Conservation (phyloP, 495 filamentous ascomycete species). For the Astrothelium subdiscretum region DNA sequence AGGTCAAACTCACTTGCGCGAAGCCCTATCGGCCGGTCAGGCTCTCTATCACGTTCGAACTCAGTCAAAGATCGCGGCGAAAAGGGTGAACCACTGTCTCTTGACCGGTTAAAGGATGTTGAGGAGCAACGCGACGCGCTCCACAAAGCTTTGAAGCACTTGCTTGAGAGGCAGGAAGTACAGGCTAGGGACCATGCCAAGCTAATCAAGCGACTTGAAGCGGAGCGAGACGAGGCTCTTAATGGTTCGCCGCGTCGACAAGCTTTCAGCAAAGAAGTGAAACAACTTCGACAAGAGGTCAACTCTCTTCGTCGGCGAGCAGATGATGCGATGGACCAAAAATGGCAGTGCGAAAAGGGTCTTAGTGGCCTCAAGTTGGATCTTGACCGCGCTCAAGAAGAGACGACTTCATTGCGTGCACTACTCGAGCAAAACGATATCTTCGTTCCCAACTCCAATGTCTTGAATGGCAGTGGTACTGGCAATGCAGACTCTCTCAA, state of each 20-base stretch:
- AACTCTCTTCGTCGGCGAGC: slow-evolving; percentile 74
- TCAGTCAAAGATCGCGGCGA: slow-evolving; percentile 44
- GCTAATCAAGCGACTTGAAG: slow-evolving; percentile 59
- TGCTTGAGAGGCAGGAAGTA: slow-evolving; percentile 78
- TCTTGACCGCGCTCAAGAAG: slow-evolving; percentile 86
- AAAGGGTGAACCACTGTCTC: slow-evolving; percentile 26
- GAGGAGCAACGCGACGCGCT: slow-evolving; percentile 89
- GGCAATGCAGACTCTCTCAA: slow-evolving; percentile 49
- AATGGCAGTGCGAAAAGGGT: slow-evolving; percentile 93
- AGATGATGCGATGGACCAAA: slow-evolving; percentile 91
- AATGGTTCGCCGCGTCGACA: slow-evolving; percentile 55
- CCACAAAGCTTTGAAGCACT: slow-evolving; percentile 67
- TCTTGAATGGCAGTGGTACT: not conserved
- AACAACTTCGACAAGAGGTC: slow-evolving; percentile 68
- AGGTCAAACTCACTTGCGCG: slow-evolving; percentile 54
- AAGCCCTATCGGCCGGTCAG: slow-evolving; percentile 18
- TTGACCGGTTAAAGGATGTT: slow-evolving; percentile 80
- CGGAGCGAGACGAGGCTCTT: slow-evolving; percentile 65
- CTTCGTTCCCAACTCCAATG: slow-evolving; percentile 40
- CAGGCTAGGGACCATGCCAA: slow-evolving; percentile 73
- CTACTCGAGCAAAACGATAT: slow-evolving; percentile 85
- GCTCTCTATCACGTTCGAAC: slow-evolving; percentile 41
- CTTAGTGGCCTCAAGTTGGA: slow-evolving; percentile 92
- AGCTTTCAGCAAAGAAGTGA: slow-evolving; percentile 74
- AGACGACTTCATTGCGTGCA: slow-evolving; percentile 66